Conservation (phyloP, 768 basidiomycete species). For the Podaxis sp. region DNA sequence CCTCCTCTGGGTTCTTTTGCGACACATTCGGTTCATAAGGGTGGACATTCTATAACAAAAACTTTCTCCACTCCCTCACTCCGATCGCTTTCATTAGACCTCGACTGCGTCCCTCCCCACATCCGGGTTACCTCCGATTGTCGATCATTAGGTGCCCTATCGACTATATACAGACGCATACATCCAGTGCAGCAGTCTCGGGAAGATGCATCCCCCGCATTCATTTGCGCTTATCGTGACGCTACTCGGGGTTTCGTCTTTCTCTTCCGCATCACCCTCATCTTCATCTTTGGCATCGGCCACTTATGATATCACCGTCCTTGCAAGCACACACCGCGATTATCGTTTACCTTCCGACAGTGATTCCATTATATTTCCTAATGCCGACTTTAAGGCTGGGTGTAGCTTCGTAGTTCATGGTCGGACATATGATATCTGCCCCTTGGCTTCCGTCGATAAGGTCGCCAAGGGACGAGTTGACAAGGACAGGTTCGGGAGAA, state of each 20-base stretch:
- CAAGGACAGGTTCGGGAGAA: neutral
- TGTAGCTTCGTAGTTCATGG: neutral
- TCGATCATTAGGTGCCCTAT: neutral
- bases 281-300: neutral
- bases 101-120: neutral
- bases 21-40: too few relatives aligned
- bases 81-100: neutral
- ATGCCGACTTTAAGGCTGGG: neutral
- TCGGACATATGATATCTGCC: conserved; percentile 1
- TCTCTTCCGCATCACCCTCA: neutral
- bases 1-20: too few relatives aligned
- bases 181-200: neutral
- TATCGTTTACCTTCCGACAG: neutral
- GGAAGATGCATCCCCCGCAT: neutral
- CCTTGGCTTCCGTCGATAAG: neutral
- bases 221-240: neutral
- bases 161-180: neutral
- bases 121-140: neutral
- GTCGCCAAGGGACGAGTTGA: neutral
- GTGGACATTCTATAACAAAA: too few relatives aligned
- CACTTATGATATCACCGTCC: neutral
- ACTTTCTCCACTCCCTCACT: neutral
- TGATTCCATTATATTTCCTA: neutral
- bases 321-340: neutral
- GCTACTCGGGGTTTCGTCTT: neutral